Percentiles rank a stretch among this genome's conserved stretches.
Evolutionary conservation across 148 eudicot genomes (phyloP).

Genomic region (Simmondsia chinensis): DNA sequence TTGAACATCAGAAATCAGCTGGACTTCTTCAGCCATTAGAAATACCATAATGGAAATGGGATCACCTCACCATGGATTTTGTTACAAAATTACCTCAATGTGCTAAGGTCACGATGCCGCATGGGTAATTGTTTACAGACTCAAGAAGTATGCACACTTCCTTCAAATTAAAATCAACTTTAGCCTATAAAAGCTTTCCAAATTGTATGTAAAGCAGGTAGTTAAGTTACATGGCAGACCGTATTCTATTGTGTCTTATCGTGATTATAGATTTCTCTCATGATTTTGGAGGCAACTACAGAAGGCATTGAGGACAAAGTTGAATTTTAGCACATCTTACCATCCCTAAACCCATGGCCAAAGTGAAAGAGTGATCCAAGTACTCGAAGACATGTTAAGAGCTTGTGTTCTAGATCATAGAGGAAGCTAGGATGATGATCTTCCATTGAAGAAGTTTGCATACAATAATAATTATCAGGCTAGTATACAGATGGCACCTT

Average conservation of each 20-base stretch:
- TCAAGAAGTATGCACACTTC: background rate
- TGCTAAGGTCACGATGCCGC: background rate
- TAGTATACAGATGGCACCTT: background rate
- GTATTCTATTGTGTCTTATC: background rate
- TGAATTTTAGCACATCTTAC: background rate
- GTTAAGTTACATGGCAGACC: background rate
- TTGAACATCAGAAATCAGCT: background rate
- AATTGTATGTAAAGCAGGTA: background rate
- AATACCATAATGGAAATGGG: background rate
- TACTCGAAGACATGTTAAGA: too few species aligned
- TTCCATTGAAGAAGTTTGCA: background rate
- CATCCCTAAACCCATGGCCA: background rate
- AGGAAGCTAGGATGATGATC: background rate
- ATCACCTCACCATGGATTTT: background rate
- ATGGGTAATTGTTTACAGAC: background rate
- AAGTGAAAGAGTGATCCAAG: background rate
- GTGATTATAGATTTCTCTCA: background rate
- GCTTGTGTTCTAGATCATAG: background rate
- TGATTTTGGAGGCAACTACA: background rate
- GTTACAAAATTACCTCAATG: background rate
- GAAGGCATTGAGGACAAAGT: background rate
- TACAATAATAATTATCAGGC: conserved; percentile 4
- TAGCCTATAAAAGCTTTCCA: background rate
- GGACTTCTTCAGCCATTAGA: background rate
- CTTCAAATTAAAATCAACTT: background rate